Evolutionary conservation across 1,284 basidiomycete genomes (phyloP).

Genomic region (Ceratobasidium sp.): DNA sequence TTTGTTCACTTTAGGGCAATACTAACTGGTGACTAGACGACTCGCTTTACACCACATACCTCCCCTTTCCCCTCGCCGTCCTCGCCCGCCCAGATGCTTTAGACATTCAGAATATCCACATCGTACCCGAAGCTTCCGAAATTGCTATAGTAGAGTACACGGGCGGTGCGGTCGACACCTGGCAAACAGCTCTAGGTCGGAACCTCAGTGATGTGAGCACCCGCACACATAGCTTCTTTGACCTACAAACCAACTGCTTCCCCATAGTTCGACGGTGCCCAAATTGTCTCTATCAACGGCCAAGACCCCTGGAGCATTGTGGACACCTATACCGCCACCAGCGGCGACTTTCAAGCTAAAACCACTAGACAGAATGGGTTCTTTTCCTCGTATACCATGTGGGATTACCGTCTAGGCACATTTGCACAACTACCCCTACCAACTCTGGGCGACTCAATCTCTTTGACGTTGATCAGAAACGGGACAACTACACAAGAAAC

Average conservation of each 20-base stretch:
- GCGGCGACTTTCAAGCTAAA: slow-evolving; percentile 54
- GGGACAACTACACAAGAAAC: slow-evolving; percentile 52
- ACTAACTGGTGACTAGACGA: slow-evolving; percentile 22
- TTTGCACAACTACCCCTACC: slow-evolving; percentile 66
- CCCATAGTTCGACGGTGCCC: slow-evolving; percentile 58
- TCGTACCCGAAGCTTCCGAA: slow-evolving; percentile 64
- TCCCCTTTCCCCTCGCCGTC: slow-evolving; percentile 61
- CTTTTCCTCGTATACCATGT: slow-evolving; percentile 55
- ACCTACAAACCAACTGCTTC: neutral
- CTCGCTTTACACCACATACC: slow-evolving; percentile 51
- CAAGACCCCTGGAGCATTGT: slow-evolving; percentile 61
- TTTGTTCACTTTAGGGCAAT: neutral
- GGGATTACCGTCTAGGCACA: slow-evolving; percentile 66
- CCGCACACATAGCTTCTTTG: too few species aligned
- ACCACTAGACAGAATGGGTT: slow-evolving; percentile 59
- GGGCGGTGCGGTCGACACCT: slow-evolving; percentile 49
- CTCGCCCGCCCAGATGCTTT: slow-evolving; percentile 55
- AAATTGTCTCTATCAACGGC: slow-evolving; percentile 61
- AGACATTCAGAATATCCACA: slow-evolving; percentile 55
- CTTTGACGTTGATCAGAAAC: slow-evolving; percentile 57
- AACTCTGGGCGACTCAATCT: slow-evolving; percentile 56
- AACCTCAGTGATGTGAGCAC: slow-evolving; percentile 51
- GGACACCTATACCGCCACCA: slow-evolving; percentile 57
- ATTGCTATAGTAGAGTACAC: slow-evolving; percentile 61
- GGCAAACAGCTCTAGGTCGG: slow-evolving; percentile 59